A percentile compares a stretch with the other conserved stretches of the same genome.
Evolutionary conservation across 495 filamentous ascomycete genomes (phyloP).

Genomic region (Hypoxylon intermedium): DNA sequence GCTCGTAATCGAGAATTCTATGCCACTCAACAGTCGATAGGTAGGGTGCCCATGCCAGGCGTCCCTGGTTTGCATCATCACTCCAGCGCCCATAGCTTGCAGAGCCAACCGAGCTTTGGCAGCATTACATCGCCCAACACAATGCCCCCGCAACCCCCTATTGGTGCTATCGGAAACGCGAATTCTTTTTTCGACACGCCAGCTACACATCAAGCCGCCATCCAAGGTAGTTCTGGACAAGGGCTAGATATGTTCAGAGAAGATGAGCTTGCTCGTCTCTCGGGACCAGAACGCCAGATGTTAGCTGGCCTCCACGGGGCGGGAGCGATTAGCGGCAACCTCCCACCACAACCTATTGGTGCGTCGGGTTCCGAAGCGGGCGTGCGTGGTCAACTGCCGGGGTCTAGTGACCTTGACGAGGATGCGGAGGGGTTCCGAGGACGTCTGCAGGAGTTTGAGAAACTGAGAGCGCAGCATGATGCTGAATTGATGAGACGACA

Average conservation of each 20-base stretch:
- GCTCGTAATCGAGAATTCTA: constrained; percentile 92
- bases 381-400: constrained; percentile 51
- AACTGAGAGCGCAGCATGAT: constrained; percentile 64
- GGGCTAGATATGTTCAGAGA: constrained; percentile 56
- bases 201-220: constrained; percentile 43
- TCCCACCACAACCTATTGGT: constrained; percentile 43
- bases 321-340: constrained; percentile 38
- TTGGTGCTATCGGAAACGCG: constrained; percentile 60
- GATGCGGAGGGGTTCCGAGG: constrained; percentile 60
- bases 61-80: constrained; percentile 86
- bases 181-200: constrained; percentile 74
- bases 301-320: constrained; percentile 41
- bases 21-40: constrained; percentile 80
- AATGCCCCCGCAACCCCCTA: constrained; percentile 74
- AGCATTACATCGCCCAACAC: constrained; percentile 87
- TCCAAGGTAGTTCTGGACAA: constrained; percentile 40
- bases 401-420: constrained; percentile 53
- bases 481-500: constrained; percentile 47
- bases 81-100: constrained; percentile 90
- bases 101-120: constrained; percentile 93
- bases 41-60: constrained; percentile 62
- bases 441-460: constrained; percentile 62
- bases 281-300: constrained; percentile 44
- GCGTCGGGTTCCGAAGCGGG: constrained; percentile 41
- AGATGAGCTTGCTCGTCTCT: constrained; percentile 52